phyloP scores from a whole-genome alignment of 2,329 filamentous ascomycete species.

The Taxawa tesnikishii region DNA sequence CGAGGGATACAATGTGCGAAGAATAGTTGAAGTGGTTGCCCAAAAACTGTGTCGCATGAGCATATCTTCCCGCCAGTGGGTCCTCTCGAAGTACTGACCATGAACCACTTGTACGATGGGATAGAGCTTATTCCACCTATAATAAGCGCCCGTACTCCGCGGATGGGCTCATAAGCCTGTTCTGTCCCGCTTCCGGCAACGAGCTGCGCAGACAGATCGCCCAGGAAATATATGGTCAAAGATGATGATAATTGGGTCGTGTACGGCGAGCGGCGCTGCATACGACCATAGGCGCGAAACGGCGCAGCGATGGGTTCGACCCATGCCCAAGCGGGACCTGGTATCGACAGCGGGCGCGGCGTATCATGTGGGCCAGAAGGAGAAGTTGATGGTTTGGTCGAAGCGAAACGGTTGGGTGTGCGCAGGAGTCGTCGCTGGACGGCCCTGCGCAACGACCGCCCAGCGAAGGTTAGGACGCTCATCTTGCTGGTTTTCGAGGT shows the following conservation, averaged over 20 bases:
- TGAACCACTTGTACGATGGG: constrained; percentile 72
- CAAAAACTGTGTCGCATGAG: too few relatives aligned
- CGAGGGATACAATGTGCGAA: constrained; percentile 58
- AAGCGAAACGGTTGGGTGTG: constrained; percentile 7
- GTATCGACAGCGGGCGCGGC: constrained; percentile 17
- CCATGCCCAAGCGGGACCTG: constrained; percentile 33
- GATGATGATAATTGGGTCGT: constrained; percentile 67
- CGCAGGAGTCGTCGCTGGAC: constrained; percentile 19
- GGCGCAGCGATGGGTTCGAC: constrained; percentile 32
- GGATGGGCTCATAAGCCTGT: constrained; percentile 49
- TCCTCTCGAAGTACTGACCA: too few relatives aligned
- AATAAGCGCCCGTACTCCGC: constrained; percentile 58
- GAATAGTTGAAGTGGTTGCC: constrained; percentile 73
- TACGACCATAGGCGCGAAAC: constrained; percentile 50
- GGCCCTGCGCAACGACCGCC: constrained; percentile 18
- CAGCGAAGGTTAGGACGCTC: constrained; percentile 14
- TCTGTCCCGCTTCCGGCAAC: constrained; percentile 26
- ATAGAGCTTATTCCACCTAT: constrained; percentile 66
- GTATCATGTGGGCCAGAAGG: constrained; percentile 5
- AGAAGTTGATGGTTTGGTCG: constrained; percentile 7
- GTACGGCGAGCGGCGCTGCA: constrained; percentile 61
- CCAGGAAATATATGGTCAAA: constrained; percentile 65
- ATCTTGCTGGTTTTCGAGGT: constrained; percentile 9
- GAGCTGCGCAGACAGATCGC: constrained; percentile 65
- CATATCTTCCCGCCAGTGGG: too few relatives aligned